phyloP scores from a whole-genome alignment of 2,329 filamentous ascomycete species.

The Penicillium sp. region DNA sequence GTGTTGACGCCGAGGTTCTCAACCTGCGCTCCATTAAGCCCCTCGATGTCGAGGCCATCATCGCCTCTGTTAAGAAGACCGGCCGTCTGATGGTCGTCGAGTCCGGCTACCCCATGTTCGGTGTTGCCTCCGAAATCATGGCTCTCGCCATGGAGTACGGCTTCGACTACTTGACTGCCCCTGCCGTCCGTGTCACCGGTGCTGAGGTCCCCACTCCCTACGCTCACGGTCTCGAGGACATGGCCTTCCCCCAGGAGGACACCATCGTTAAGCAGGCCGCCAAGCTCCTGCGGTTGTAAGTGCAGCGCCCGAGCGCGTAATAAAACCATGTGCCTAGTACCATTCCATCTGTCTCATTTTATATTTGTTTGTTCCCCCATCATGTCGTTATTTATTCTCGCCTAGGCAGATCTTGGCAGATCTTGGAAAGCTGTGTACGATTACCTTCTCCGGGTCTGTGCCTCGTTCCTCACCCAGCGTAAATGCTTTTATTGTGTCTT shows the following conservation, averaged over 20 bases:
- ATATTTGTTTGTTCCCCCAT: conserved; percentile 23
- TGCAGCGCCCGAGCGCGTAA: conserved; percentile 23
- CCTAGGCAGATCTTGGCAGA: conserved; percentile 24
- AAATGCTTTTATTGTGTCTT: conserved; percentile 10
- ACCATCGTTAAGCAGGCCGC: conserved; percentile 84
- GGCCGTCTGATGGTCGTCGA: conserved; percentile 86
- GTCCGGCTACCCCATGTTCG: conserved; percentile 94
- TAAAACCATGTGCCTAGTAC: conserved; percentile 37
- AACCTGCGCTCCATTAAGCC: conserved; percentile 98
- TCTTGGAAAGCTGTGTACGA: conserved; percentile 28
- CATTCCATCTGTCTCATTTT: conserved; percentile 26
- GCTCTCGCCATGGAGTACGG: conserved; percentile 95
- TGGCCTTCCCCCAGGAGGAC: conserved; percentile 88
- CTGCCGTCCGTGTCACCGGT: conserved; percentile 89
- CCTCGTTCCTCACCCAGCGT: conserved; percentile 16
- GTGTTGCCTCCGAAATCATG: conserved; percentile 87
- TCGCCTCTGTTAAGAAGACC: conserved; percentile 99
- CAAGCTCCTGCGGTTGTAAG: conserved; percentile 80
- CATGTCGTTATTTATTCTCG: conserved; percentile 24
- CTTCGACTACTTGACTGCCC: conserved; percentile 95
- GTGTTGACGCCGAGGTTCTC: conserved; percentile 92
- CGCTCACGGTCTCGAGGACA: conserved; percentile 85
- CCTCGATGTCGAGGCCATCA: conserved; percentile 88
- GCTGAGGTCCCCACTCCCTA: conserved; percentile 98
- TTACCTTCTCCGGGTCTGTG: conserved; percentile 20